These are phyloP conservation scores for Globisporangium megalacanthum DNA, from an alignment of 352 stramenopile genomes.

Conservation along the genomic window DNA sequence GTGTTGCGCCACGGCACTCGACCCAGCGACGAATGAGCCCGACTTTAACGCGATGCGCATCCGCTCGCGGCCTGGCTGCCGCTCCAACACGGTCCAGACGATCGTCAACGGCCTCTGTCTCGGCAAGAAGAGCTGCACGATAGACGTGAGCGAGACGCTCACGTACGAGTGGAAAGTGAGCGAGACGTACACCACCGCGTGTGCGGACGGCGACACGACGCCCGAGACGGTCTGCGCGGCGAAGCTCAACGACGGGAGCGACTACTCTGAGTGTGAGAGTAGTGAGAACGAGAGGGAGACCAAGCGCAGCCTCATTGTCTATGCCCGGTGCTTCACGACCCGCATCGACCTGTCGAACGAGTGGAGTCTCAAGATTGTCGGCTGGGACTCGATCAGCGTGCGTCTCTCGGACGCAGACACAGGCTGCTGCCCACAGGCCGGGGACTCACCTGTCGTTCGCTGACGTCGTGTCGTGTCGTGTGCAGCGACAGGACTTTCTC, in stretches of 20 bases:
- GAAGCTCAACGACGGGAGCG: slow-evolving; percentile 40
- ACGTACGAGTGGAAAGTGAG: slow-evolving; percentile 59
- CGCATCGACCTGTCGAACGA: slow-evolving; percentile 66
- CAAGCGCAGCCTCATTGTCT: slow-evolving; percentile 55
- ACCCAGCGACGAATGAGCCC: slow-evolving; percentile 23
- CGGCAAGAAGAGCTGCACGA: slow-evolving; percentile 55
- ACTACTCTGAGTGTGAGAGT: slow-evolving; percentile 44
- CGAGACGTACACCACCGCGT: slow-evolving; percentile 30
- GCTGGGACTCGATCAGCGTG: slow-evolving; percentile 77
- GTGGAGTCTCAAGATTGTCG: slow-evolving; percentile 73
- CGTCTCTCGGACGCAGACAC: background rate
- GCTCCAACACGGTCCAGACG: slow-evolving; percentile 36
- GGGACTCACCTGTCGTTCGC: background rate
- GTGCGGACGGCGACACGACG: slow-evolving; percentile 22
- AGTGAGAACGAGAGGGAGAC: slow-evolving; percentile 4
- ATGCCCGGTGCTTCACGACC: slow-evolving; percentile 69
- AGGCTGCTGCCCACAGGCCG: too few species aligned
- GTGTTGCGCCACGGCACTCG: slow-evolving; percentile 50
- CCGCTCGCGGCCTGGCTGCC: slow-evolving; percentile 30
- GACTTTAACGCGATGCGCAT: slow-evolving; percentile 58
- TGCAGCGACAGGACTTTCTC: slow-evolving; percentile 67
- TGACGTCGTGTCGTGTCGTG: background rate
- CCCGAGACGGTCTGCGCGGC: slow-evolving; percentile 36
- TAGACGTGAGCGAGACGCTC: slow-evolving; percentile 55
- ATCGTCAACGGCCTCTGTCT: slow-evolving; percentile 74